Conservation (phyloP, 1,284 basidiomycete species). For the Tylopilus orsonianus region DNA sequence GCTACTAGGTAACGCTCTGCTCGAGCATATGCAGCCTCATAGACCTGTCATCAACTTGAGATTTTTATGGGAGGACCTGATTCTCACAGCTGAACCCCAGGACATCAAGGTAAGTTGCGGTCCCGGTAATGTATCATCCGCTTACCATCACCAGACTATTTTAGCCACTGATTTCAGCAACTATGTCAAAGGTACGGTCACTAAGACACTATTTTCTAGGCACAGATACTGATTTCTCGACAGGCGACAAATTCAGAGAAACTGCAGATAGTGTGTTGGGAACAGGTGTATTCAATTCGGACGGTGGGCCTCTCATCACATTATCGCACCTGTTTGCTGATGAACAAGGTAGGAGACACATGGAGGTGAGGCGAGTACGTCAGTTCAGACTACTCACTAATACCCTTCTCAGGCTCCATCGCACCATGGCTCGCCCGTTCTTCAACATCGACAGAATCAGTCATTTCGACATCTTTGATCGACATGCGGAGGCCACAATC, state of each 20-base stretch:
- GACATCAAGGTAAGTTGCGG: conserved; percentile 19
- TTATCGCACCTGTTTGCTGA: conserved; percentile 8
- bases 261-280: conserved; percentile 37
- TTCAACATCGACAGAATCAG: conserved; percentile 49
- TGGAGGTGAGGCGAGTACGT: too few species aligned
- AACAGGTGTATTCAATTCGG: conserved; percentile 49
- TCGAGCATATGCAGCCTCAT: conserved; percentile 16
- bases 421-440: conserved; percentile 50
- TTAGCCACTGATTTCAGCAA: conserved; percentile 38
- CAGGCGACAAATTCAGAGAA: conserved; percentile 29
- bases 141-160: too few species aligned
- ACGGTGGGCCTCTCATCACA: conserved; percentile 30
- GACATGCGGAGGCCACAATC: conserved; percentile 36
- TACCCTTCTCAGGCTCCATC: conserved; percentile 37
- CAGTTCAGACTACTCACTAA: too few species aligned
- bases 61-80: conserved; percentile 35
- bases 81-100: conserved; percentile 38
- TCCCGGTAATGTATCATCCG: too few species aligned
- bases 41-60: conserved; percentile 29
- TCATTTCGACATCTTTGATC: conserved; percentile 49
- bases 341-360: too few species aligned
- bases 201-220: not conserved
- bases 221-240: conserved; percentile 9
- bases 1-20: conserved; percentile 10
- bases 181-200: conserved; percentile 36